A percentile compares a stretch with the other conserved stretches of the same genome.
These are phyloP conservation scores for Phytophthora vignae DNA, from an alignment of 352 stramenopile species.

Conservation along the genomic window DNA sequence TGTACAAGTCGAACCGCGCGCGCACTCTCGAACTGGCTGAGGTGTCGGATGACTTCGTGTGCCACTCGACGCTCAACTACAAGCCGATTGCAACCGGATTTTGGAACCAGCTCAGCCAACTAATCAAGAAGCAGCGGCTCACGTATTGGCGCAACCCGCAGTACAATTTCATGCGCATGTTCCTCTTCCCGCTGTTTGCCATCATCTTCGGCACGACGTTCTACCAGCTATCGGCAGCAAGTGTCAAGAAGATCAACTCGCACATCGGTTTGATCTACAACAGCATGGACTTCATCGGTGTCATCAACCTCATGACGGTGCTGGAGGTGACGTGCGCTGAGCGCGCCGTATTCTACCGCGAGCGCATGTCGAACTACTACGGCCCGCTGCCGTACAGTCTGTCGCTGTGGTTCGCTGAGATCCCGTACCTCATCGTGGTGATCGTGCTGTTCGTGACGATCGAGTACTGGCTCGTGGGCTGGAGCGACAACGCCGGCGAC, in stretches of 20 bases:
- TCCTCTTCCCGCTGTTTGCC: conserved; percentile 62
- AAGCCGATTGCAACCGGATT: conserved; percentile 54
- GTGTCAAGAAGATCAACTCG: conserved; percentile 56
- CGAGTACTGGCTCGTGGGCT: conserved; percentile 73
- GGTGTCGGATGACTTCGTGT: conserved; percentile 45
- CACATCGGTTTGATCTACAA: conserved; percentile 80
- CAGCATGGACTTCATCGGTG: conserved; percentile 72
- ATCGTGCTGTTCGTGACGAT: conserved; percentile 56
- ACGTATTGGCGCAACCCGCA: conserved; percentile 67
- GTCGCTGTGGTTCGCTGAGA: conserved; percentile 69
- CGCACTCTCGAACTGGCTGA: conserved; percentile 36
- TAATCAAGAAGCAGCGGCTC: conserved; percentile 44
- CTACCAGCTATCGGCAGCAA: conserved; percentile 47
- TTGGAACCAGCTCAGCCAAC: conserved; percentile 36
- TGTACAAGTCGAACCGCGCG: not conserved
- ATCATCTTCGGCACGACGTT: conserved; percentile 78
- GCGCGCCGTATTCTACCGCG: conserved; percentile 63
- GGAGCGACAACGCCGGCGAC: conserved; percentile 37
- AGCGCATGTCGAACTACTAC: conserved; percentile 82
- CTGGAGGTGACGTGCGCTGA: conserved; percentile 56
- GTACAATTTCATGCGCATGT: conserved; percentile 76
- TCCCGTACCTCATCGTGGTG: conserved; percentile 69
- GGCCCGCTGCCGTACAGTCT: conserved; percentile 68
- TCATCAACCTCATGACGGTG: conserved; percentile 69
- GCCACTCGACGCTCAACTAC: conserved; percentile 62